A percentile compares a stretch with the other conserved stretches of the same genome.
phyloP scores from a whole-genome alignment of 2,329 filamentous ascomycete genomes.

The Pestalotiopsis sp. region DNA sequence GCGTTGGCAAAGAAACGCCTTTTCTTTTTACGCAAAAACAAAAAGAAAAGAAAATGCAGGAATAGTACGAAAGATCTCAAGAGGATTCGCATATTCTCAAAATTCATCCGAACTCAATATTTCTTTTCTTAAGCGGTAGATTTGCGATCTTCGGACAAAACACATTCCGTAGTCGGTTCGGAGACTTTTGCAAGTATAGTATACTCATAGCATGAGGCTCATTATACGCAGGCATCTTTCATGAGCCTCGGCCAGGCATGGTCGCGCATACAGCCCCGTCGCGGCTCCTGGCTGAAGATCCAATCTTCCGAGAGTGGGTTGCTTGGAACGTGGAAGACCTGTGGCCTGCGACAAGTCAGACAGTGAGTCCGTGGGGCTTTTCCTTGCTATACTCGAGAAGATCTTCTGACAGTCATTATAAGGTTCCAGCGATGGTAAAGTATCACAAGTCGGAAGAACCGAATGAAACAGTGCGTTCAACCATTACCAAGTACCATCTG shows the following conservation, averaged over 20 bases:
- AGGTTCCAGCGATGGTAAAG: slow-evolving; percentile 19
- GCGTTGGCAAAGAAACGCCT: too few relatives aligned
- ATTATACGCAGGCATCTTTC: slow-evolving; percentile 16
- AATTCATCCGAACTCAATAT: too few relatives aligned
- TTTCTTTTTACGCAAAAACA: too few relatives aligned
- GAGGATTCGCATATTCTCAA: too few relatives aligned
- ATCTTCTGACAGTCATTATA: not conserved
- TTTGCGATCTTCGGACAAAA: not conserved
- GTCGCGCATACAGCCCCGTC: slow-evolving; percentile 23
- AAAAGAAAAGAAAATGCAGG: too few relatives aligned
- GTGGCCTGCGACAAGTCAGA: slow-evolving; percentile 21
- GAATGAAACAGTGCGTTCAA: slow-evolving; percentile 19
- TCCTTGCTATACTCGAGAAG: too few relatives aligned
- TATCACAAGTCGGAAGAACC: slow-evolving; percentile 22
- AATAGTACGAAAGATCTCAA: too few relatives aligned
- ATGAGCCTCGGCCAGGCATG: slow-evolving; percentile 18
- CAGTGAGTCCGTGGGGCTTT: not conserved
- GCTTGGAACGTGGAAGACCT: slow-evolving; percentile 21
- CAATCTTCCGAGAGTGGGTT: slow-evolving; percentile 22
- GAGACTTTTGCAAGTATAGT: too few relatives aligned
- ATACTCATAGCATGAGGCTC: not conserved
- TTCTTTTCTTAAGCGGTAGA: not conserved
- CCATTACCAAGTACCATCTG: too few relatives aligned
- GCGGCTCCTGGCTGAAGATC: slow-evolving; percentile 23
- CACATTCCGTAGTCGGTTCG: too few relatives aligned